Conservation (phyloP, 192 early-diverging fungal species). For the Kickxella alabastrina region DNA sequence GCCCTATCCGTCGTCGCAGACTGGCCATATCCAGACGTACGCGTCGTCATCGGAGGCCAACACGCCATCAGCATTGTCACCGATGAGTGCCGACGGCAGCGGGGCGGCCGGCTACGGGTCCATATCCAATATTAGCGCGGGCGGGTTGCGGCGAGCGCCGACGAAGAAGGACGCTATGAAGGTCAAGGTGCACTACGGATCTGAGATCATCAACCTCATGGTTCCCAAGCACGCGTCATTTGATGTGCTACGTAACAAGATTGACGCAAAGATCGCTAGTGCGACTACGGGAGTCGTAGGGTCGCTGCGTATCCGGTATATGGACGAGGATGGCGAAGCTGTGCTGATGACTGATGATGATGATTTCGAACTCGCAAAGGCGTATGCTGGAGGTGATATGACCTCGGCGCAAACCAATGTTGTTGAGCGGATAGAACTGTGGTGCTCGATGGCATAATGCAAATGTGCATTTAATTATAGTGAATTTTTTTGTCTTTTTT, state of each 20-base stretch:
- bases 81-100: too few relatives aligned
- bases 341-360: constrained; percentile 90
- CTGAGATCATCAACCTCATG: constrained; percentile 46
- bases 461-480: too few relatives aligned
- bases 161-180: constrained; percentile 49
- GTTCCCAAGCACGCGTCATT: constrained; percentile 34
- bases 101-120: constrained; percentile 2
- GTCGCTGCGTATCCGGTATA: constrained; percentile 68
- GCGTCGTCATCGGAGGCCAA: constrained; percentile 18
- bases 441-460: constrained; percentile 33
- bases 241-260: constrained; percentile 29
- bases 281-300: constrained; percentile 8
- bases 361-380: constrained; percentile 74
- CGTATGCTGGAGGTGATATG: constrained; percentile 54
- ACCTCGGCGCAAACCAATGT: constrained; percentile 40
- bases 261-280: constrained; percentile 33
- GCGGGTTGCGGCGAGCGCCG: constrained; percentile 36
- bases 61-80: constrained; percentile 23
- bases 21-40: constrained; percentile 4
- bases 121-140: constrained; percentile 4
- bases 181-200: constrained; percentile 51
- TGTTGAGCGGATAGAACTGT: constrained; percentile 58
- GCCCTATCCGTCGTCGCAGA: constrained; percentile 6
- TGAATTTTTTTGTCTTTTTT: background rate
- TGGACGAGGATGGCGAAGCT: constrained; percentile 81